Percentiles rank a stretch among this genome's conserved stretches.
phyloP scores from a whole-genome alignment of 129 eudicot genomes.

The Flaveria trinervia region DNA sequence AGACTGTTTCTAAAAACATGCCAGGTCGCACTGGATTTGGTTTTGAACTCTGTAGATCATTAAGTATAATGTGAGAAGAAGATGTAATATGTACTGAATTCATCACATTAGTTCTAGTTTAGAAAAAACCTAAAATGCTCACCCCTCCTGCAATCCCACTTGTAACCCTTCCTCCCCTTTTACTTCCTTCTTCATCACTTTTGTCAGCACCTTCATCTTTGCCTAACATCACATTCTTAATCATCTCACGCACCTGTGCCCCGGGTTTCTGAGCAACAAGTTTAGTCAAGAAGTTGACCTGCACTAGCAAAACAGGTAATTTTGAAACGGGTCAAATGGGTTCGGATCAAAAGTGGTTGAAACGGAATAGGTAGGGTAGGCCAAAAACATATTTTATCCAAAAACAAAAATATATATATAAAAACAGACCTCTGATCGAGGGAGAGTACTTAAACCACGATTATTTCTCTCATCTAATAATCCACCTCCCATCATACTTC shows the following conservation, averaged over 20 bases:
- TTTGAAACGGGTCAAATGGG: neutral
- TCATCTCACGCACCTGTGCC: slow-evolving; percentile 73
- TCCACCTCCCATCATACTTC: slow-evolving; percentile 99
- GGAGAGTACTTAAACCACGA: slow-evolving; percentile 84
- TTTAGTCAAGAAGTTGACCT: slow-evolving; percentile 88
- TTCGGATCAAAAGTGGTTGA: neutral
- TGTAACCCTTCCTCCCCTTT: slow-evolving; percentile 35
- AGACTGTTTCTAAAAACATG: slow-evolving; percentile 95
- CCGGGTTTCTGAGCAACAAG: slow-evolving; percentile 88
- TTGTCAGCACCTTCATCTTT: slow-evolving; percentile 89
- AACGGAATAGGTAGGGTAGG: neutral
- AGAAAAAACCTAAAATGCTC: slow-evolving; percentile 29
- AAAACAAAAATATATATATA: no score
- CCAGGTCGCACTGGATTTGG: slow-evolving; percentile 96
- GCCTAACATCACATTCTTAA: slow-evolving; percentile 89
- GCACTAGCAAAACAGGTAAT: slow-evolving; percentile 15
- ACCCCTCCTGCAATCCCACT: slow-evolving; percentile 71
- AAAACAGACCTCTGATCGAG: slow-evolving; percentile 83
- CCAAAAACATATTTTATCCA: neutral
- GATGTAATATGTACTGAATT: neutral
- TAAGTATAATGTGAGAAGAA: slow-evolving; percentile 25
- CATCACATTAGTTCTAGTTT: no score
- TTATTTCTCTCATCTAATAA: slow-evolving; percentile 92
- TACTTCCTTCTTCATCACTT: slow-evolving; percentile 37
- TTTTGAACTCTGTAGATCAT: slow-evolving; percentile 54